Base-by-base conservation (phyloP, 2,329 filamentous ascomycete species). In the Hypoxylon sp. region DNA sequence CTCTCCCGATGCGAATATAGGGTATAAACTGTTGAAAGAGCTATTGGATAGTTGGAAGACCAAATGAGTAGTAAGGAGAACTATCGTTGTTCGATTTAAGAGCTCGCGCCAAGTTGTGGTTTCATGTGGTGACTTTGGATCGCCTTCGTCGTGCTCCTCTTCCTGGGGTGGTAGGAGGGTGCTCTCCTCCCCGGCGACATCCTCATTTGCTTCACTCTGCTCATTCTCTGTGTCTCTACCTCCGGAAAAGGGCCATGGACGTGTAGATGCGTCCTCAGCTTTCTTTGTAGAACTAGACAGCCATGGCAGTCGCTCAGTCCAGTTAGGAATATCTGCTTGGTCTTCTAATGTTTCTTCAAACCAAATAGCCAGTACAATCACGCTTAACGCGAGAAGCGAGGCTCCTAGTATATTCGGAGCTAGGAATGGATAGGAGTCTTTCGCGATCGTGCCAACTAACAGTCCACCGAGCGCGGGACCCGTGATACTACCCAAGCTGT, bases 41-140 rank as follows among this genome's bases (percentile, higher is more conserved):
- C 98, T 94, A 79, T 98, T 98, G 67, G 92, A 91, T 4, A 99
- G 86, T 76, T 98, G 94, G 77, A 98, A 99, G 54, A 98, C 91
- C 47, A 98, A 88, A 76, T 97, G 98, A 0, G 94, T 97, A 57
- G 88, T 79, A 5, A 99, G 87, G 0, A 99, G 86, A 2, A 97
- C 83, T 11, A 98, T 79, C 0, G 94, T 97, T 65, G 96, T 94
- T 63, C 90, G 87, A 75, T 93, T 97, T 55, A 95, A 85, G 1
- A 97, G 76, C 47, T 86, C 83, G n/a, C 79, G 82, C 81, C 85
- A 85, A 1, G 80, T 78, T 5, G 78, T 74, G 55, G 89, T 84
- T 39, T 87, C 87, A 24, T 81, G 83, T 1, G 83, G 64, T n/a
- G 64, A 66, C 50, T 78, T 78, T 14, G 64, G 22, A 39, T 74